Percentiles rank a stretch among this genome's conserved stretches.
Conservation (phyloP, 176 grass and related monocot species). For the Puya raimondii region DNA sequence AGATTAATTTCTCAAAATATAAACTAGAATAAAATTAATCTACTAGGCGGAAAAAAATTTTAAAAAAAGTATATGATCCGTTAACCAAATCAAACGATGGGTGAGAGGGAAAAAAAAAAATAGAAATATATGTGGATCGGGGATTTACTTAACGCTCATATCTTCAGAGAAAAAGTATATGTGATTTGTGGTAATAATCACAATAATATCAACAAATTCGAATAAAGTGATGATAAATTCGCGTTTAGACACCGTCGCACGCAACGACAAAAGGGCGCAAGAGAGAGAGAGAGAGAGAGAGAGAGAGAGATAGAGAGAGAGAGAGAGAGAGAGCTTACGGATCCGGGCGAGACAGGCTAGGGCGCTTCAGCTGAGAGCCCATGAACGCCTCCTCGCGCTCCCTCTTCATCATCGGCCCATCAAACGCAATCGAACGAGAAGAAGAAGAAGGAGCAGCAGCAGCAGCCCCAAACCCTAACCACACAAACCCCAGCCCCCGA, state of each 20-base stretch:
- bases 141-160: too few relatives aligned
- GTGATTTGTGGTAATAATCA: too few relatives aligned
- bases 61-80: too few relatives aligned
- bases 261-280: neutral
- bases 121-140: too few relatives aligned
- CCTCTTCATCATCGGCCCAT: slow-evolving; percentile 49
- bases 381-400: slow-evolving; percentile 68
- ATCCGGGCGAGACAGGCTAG: slow-evolving; percentile 70
- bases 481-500: too few relatives aligned
- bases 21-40: neutral
- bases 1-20: slow-evolving; percentile 1
- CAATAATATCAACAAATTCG: too few relatives aligned
- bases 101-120: too few relatives aligned
- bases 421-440: slow-evolving; percentile 7
- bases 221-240: too few relatives aligned
- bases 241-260: neutral
- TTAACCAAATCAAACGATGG: too few relatives aligned
- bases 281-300: neutral
- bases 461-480: too few relatives aligned
- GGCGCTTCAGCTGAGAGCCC: slow-evolving; percentile 75
- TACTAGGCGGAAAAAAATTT: too few relatives aligned
- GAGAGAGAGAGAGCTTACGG: slow-evolving; percentile 54
- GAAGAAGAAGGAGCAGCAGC: neutral
- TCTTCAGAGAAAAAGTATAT: too few relatives aligned
- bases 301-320: neutral